Conservation (phyloP, 306 rosid species). For the Acacia melanoxylon region DNA sequence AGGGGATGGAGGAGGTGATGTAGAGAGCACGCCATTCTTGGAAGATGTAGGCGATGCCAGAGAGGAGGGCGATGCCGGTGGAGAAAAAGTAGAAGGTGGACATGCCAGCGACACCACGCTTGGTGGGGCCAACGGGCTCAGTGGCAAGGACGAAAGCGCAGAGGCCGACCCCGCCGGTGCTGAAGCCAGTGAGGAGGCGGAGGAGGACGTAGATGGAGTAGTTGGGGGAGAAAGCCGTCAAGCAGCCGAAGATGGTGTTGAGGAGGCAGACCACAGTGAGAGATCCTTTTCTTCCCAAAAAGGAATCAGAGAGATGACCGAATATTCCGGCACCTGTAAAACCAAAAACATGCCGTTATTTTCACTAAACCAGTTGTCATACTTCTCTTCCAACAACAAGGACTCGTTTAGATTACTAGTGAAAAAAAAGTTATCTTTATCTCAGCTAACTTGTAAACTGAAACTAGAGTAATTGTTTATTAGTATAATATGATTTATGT, state of each 20-base stretch:
- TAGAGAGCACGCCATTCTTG: conserved; percentile 76
- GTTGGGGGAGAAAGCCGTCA: conserved; percentile 68
- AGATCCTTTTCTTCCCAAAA: conserved; percentile 83
- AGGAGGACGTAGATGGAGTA: conserved; percentile 58
- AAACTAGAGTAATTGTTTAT: too few species aligned
- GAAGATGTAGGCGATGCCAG: conserved; percentile 64
- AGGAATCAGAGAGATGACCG: conserved; percentile 89
- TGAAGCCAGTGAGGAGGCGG: conserved; percentile 84
- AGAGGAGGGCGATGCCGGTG: conserved; percentile 65
- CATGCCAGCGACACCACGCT: conserved; percentile 76
- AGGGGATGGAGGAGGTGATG: conserved; percentile 71
- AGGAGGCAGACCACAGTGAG: conserved; percentile 67
- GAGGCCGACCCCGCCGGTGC: conserved; percentile 87
- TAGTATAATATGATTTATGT: too few species aligned
- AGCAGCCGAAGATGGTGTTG: conserved; percentile 70
- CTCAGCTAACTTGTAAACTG: too few species aligned
- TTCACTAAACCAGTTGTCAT: too few species aligned
- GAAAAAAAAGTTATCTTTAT: too few species aligned
- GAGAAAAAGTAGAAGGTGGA: conserved; percentile 97
- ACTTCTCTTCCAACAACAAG: too few species aligned
- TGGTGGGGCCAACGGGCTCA: conserved; percentile 75
- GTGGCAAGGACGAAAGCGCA: conserved; percentile 81
- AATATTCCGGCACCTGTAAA: conserved; percentile 83
- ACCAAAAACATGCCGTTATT: neutral
- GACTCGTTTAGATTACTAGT: too few species aligned